Evolutionary conservation across 2,329 filamentous ascomycete species (phyloP).

Genomic region (Hypoxylon sp.): DNA sequence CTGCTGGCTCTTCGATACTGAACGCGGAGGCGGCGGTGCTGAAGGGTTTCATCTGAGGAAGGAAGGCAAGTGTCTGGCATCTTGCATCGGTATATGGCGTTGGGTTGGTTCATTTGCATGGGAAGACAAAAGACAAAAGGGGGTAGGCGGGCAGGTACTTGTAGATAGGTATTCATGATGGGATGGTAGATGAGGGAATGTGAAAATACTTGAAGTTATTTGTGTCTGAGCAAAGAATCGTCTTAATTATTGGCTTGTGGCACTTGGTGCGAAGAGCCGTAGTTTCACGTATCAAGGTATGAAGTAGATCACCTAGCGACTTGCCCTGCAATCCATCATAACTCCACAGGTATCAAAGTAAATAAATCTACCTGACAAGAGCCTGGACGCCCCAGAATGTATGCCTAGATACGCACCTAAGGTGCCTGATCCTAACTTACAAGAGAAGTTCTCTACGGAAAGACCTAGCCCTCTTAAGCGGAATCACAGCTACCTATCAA

Average conservation of each 20-base stretch:
- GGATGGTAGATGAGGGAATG: not conserved
- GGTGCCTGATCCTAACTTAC: no score
- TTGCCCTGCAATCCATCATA: not conserved
- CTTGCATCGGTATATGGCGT: conserved; percentile 29
- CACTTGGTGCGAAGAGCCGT: not conserved
- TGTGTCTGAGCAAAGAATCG: not conserved
- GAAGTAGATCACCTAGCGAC: not conserved
- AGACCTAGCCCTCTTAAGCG: no score
- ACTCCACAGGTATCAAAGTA: not conserved
- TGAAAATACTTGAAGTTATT: not conserved
- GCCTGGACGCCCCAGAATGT: no score
- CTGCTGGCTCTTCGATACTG: conserved; percentile 94
- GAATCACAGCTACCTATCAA: no score
- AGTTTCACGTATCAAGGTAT: not conserved
- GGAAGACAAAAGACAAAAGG: conserved; percentile 25
- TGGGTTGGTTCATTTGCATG: conserved; percentile 22
- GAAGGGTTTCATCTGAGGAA: conserved; percentile 81
- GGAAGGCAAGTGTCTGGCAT: not conserved
- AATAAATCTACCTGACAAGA: not conserved
- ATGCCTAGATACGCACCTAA: no score
- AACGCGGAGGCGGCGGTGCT: conserved; percentile 94
- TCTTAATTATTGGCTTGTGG: not conserved
- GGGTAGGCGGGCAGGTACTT: not conserved
- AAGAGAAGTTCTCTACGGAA: no score
- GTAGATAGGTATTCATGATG: conserved; percentile 3